Conservation (phyloP, 208 protist species). For the Trypanosomatidae sp. region DNA sequence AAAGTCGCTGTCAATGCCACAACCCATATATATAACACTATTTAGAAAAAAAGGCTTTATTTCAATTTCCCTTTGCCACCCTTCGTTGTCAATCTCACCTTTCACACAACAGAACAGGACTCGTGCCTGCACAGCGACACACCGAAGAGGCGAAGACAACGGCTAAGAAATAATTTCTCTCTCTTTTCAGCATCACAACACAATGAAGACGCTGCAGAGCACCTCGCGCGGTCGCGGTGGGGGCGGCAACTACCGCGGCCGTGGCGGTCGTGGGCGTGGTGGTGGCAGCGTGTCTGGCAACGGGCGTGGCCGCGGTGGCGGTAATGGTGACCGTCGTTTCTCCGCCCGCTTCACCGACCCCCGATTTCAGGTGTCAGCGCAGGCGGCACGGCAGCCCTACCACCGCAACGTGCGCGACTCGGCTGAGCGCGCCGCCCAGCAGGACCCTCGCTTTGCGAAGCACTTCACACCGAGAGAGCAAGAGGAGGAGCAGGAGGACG, state of each 20-base stretch:
- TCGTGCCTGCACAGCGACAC: no score
- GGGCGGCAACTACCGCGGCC: constrained; percentile 35
- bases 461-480: no score
- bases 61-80: no score
- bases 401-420: constrained; percentile 11
- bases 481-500: constrained; percentile 7
- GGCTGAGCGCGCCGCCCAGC: constrained; percentile 29
- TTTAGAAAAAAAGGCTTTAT: no score
- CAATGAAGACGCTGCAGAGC: constrained; percentile 76
- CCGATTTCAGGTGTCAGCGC: constrained; percentile 70
- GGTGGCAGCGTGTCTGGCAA: no score
- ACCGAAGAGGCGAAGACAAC: no score
- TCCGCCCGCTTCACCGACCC: constrained; percentile 86
- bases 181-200: no score
- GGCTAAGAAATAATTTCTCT: no score
- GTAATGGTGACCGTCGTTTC: constrained; percentile 62
- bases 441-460: constrained; percentile 80
- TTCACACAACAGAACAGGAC: no score
- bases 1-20: no score
- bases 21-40: no score
- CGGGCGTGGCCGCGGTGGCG: constrained; percentile 29
- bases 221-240: constrained; percentile 48
- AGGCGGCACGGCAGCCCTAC: constrained; percentile 10
- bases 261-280: constrained; percentile 35
- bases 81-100: no score